Evolutionary conservation across 371 early-diverging fungal species (phyloP), one percentile per base, ranked within the genome.

Genomic region (Apophysomyces variabilis): DNA sequence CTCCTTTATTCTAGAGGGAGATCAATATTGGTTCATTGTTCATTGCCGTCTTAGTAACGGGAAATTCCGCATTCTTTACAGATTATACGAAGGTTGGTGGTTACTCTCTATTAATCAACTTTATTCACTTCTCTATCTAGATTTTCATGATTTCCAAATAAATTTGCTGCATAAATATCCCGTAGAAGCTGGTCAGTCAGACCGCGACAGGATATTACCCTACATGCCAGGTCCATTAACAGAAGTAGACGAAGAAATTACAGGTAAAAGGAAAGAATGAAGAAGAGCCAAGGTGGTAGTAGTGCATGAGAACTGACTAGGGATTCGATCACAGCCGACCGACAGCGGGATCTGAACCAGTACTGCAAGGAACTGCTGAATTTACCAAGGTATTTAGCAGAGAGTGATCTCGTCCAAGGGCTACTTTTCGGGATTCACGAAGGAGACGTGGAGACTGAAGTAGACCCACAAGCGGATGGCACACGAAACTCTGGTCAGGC

Each of bases 81-180:
- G 93, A 18, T 78, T 87, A 18, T 92, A 91, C 65, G 93, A 95
- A 71, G 77, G 77, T 76, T 26, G 32, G 60, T 41, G 18, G 18
- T 18, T 21, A 1, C 5, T 35, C n/a, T n/a, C 4, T 37, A 7
- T 5, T 14, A 9, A 14, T n/a, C 7, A 36, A 47, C 37, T 5
- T 44, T 38, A 11, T 11, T 26, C 38, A 56, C 41, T 38, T 56
- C 54, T 39, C 18, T 12, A 11, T 36, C 63, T 26, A 82, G 92
- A 93, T 70, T 92, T 95, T 75, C 90, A 90, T 73, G 84, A 87
- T 47, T 88, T 93, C 59, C 95, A 95, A 58, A 86, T 93, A 50
- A 80, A 85, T 16, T 79, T 95, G 14, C 74, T 95, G 54, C 85
- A 83, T 45, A 84, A 85, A 60, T 95, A 89, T 72, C 93, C 92